Evolutionary conservation across 1,284 basidiomycete species (phyloP).

Genomic region (Rhodotorula sp.): DNA sequence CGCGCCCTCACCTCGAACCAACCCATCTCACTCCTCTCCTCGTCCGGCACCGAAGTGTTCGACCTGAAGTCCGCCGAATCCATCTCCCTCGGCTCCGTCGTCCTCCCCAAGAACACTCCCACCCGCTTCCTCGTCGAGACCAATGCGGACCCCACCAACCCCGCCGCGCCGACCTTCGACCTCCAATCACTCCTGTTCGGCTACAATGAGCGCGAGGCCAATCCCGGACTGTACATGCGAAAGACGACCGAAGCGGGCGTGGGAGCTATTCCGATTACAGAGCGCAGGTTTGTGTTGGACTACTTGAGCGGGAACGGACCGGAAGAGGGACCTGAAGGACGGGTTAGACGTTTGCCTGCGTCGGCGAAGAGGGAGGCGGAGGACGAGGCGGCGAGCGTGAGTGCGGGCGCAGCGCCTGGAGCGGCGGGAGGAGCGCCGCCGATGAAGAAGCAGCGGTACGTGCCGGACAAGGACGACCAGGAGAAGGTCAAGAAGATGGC

Average conservation of each 20-base stretch:
- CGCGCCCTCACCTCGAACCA: slow-evolving; percentile 26
- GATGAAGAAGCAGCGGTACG: slow-evolving; percentile 57
- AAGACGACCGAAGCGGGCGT: slow-evolving; percentile 71
- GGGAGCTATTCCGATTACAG: slow-evolving; percentile 75
- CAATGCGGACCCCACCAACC: slow-evolving; percentile 50
- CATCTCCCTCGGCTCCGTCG: slow-evolving; percentile 19
- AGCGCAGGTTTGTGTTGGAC: slow-evolving; percentile 75
- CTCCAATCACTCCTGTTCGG: slow-evolving; percentile 76
- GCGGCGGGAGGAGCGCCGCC: slow-evolving; percentile 51
- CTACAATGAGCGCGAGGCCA: slow-evolving; percentile 68
- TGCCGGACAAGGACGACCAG: slow-evolving; percentile 69
- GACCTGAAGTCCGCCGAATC: not conserved
- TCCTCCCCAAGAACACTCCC: slow-evolving; percentile 64
- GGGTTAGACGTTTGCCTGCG: slow-evolving; percentile 7
- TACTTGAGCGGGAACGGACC: slow-evolving; percentile 69
- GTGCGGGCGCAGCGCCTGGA: slow-evolving; percentile 47
- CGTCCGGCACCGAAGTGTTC: slow-evolving; percentile 6
- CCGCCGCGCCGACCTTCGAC: slow-evolving; percentile 58
- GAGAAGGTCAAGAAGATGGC: slow-evolving; percentile 66
- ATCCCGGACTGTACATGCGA: slow-evolving; percentile 80
- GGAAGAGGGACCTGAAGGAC: not conserved
- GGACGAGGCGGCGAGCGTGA: slow-evolving; percentile 46
- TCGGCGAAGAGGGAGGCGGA: slow-evolving; percentile 4
- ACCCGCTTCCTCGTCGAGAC: slow-evolving; percentile 63
- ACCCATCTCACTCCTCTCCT: slow-evolving; percentile 31